Evolutionary conservation across 441 rosid species (phyloP).

Genomic region (Aleurites moluccanus): DNA sequence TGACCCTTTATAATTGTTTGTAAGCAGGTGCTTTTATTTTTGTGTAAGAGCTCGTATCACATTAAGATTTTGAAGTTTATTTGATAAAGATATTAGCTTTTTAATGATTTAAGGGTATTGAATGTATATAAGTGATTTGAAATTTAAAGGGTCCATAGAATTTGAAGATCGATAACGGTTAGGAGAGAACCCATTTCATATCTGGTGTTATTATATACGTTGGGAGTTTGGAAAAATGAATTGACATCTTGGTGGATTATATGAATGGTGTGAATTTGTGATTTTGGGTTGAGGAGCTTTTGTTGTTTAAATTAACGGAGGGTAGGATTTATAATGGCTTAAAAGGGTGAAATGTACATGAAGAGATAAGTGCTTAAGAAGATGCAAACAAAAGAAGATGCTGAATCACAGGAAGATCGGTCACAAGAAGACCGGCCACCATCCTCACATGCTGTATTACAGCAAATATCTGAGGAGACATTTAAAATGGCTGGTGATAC

Average conservation of each 20-base stretch:
- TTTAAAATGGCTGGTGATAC: slow-evolving; percentile 58
- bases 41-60: neutral
- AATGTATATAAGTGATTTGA: neutral
- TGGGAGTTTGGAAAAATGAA: slow-evolving; percentile 15
- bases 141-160: slow-evolving; percentile 5
- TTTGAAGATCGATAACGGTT: slow-evolving; percentile 24
- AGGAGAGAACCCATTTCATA: slow-evolving; percentile 15
- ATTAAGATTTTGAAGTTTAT: slow-evolving; percentile 24
- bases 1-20: neutral
- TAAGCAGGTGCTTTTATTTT: slow-evolving; percentile 21
- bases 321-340: slow-evolving; percentile 25
- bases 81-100: slow-evolving; percentile 11
- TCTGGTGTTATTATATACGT: slow-evolving; percentile 9
- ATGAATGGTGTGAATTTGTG: slow-evolving; percentile 13
- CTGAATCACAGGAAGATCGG: slow-evolving; percentile 45
- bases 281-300: slow-evolving; percentile 19
- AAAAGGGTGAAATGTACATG: slow-evolving; percentile 21
- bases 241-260: slow-evolving; percentile 12
- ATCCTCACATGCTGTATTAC: slow-evolving; percentile 38
- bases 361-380: slow-evolving; percentile 30
- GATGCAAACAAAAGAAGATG: slow-evolving; percentile 57
- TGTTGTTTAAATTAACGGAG: slow-evolving; percentile 9
- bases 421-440: slow-evolving; percentile 38
- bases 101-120: slow-evolving; percentile 7
- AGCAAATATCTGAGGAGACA: slow-evolving; percentile 44